Evolutionary conservation across 768 basidiomycete genomes (phyloP).

Genomic region (Coprinopsis marcescibilis): DNA sequence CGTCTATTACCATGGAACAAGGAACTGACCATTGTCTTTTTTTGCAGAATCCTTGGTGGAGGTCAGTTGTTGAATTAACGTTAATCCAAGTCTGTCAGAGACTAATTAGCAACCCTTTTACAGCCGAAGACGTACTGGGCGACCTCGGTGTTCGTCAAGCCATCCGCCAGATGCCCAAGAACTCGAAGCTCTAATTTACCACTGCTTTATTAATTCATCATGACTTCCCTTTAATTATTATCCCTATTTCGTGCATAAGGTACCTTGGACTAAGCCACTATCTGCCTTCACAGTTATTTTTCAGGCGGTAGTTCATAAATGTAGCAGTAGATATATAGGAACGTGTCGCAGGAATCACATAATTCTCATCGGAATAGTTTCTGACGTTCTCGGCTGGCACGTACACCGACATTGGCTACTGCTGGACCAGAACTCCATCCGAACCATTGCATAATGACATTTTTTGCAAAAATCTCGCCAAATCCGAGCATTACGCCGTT

Average conservation of each 20-base stretch:
- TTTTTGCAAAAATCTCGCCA: slow-evolving; percentile 87
- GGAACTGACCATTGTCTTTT: background rate
- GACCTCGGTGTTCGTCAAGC: slow-evolving; percentile 83
- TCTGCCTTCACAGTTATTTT: too few relatives aligned
- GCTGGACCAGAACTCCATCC: slow-evolving; percentile 39
- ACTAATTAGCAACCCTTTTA: slow-evolving; percentile 9
- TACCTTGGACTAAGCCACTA: too few relatives aligned
- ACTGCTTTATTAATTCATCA: background rate
- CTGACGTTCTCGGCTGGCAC: background rate
- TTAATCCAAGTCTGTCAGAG: background rate
- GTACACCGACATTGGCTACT: slow-evolving; percentile 18
- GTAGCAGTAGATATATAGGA: background rate
- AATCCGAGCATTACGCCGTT: slow-evolving; percentile 98
- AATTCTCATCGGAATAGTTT: background rate
- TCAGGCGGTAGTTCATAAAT: too few relatives aligned
- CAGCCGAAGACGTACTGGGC: slow-evolving; percentile 73
- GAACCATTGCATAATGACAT: slow-evolving; percentile 55
- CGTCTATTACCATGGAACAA: background rate
- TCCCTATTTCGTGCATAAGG: background rate
- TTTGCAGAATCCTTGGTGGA: slow-evolving; percentile 59
- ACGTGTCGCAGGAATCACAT: background rate
- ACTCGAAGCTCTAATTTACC: slow-evolving; percentile 46
- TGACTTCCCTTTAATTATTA: background rate
- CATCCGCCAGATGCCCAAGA: slow-evolving; percentile 68
- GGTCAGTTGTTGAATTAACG: slow-evolving; percentile 22